A percentile compares a stretch with the other conserved stretches of the same genome.
Conservation (phyloP, 192 early-diverging fungal genomes). For the Funneliformis mosseae region DNA sequence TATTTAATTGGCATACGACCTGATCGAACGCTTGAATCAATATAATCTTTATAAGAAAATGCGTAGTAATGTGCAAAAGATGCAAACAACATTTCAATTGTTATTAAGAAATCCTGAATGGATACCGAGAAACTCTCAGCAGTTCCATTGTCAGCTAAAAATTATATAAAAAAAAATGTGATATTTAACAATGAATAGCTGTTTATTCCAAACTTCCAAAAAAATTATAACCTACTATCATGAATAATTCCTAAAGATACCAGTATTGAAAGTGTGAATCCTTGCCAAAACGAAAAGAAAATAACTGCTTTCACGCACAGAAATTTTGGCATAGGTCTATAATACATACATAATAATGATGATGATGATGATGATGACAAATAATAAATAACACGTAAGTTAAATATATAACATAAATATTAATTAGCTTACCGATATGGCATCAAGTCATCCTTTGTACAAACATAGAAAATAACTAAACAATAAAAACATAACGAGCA, state of each 20-base stretch:
- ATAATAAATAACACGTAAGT: neutral
- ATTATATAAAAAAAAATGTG: neutral
- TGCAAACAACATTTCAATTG: slow-evolving; percentile 85
- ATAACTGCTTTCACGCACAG: slow-evolving; percentile 91
- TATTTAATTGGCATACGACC: slow-evolving; percentile 76
- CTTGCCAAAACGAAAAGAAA: slow-evolving; percentile 96
- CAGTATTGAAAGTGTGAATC: slow-evolving; percentile 79
- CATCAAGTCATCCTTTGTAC: slow-evolving; percentile 71
- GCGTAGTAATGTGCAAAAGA: slow-evolving; percentile 80
- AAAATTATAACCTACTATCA: slow-evolving; percentile 54
- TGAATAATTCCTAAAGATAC: slow-evolving; percentile 74
- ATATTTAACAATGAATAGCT: neutral
- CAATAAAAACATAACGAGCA: slow-evolving; percentile 88
- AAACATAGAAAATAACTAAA: slow-evolving; percentile 85
- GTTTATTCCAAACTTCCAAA: slow-evolving; percentile 5
- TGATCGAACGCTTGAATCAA: slow-evolving; percentile 63
- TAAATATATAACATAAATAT: neutral
- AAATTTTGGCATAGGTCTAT: slow-evolving; percentile 91
- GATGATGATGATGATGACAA: neutral
- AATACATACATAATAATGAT: slow-evolving; percentile 2
- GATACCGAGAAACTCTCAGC: slow-evolving; percentile 76
- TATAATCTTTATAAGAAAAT: slow-evolving; percentile 83
- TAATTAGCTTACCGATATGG: slow-evolving; percentile 58
- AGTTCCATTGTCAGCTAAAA: slow-evolving; percentile 45
- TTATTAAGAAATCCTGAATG: slow-evolving; percentile 90